phyloP scores from a whole-genome alignment of 1,139 yeast genomes.

The Diutina mesorugosa region DNA sequence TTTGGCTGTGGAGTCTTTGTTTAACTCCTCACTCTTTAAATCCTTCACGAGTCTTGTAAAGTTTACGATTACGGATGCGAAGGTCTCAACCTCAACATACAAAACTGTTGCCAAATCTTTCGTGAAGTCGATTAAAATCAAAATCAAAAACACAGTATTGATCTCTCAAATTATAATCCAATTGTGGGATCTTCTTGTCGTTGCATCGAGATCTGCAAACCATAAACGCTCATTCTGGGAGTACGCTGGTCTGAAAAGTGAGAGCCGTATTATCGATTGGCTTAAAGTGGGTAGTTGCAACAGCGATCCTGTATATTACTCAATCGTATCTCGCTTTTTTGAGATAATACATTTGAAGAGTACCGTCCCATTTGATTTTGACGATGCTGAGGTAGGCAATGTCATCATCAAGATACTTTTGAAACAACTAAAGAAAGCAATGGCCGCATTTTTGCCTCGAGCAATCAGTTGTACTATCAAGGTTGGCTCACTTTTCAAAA shows the following conservation, averaged over 20 bases:
- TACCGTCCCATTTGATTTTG: background rate
- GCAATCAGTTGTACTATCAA: background rate
- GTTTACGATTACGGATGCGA: constrained; percentile 7
- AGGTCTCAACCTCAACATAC: constrained; percentile 6
- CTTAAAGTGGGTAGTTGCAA: constrained; percentile 39
- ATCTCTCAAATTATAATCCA: constrained; percentile 35
- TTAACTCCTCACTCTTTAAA: constrained; percentile 24
- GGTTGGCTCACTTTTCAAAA: background rate
- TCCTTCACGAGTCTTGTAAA: constrained; percentile 24
- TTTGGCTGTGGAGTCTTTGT: constrained; percentile 3
- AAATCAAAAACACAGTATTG: constrained; percentile 14
- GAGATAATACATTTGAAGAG: background rate
- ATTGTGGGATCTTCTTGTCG: constrained; percentile 26
- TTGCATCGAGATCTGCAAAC: constrained; percentile 9
- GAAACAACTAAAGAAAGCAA: background rate
- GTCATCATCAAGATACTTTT: background rate
- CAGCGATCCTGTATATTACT: constrained; percentile 14
- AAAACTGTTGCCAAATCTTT: constrained; percentile 36
- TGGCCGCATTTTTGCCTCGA: background rate
- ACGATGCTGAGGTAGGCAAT: background rate
- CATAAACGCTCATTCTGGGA: constrained; percentile 40
- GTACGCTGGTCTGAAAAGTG: constrained; percentile 29
- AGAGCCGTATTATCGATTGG: constrained; percentile 28
- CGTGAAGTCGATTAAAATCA: constrained; percentile 37
- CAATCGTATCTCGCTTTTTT: background rate